phyloP scores from a whole-genome alignment of 306 rosid genomes.

The Corylus heterophylla region DNA sequence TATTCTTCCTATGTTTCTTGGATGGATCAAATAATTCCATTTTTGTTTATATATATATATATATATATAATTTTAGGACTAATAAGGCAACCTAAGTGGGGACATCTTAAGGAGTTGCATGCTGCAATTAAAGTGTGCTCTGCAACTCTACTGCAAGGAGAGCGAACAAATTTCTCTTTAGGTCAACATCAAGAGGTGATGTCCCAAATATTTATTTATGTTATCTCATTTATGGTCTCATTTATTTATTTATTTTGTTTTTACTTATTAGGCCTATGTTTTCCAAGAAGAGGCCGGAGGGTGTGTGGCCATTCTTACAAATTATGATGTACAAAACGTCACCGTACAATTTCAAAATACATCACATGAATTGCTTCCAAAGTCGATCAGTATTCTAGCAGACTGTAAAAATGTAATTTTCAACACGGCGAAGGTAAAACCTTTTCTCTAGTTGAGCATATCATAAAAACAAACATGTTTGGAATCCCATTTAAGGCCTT shows the following conservation, averaged over 20 bases:
- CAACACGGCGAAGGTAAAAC: constrained; percentile 56
- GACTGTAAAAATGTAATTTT: constrained; percentile 59
- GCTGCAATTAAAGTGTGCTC: constrained; percentile 59
- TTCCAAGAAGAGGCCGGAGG: constrained; percentile 51
- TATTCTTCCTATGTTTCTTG: not conserved
- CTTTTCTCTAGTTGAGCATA: no score
- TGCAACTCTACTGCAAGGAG: constrained; percentile 52
- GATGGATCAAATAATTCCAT: not conserved
- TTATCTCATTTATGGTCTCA: not conserved
- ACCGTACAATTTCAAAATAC: constrained; percentile 53
- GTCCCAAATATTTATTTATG: constrained; percentile 17
- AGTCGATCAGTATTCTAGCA: constrained; percentile 61
- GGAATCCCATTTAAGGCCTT: no score
- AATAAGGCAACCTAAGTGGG: constrained; percentile 72
- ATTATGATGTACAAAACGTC: constrained; percentile 33
- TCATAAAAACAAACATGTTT: no score
- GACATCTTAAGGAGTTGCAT: constrained; percentile 68
- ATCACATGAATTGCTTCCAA: constrained; percentile 52
- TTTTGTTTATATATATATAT: no score
- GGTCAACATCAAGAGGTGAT: constrained; percentile 56
- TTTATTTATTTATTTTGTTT: not conserved
- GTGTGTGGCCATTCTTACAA: constrained; percentile 68
- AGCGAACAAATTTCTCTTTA: constrained; percentile 46
- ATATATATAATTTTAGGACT: constrained; percentile 43
- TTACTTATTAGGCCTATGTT: constrained; percentile 50